Percentiles rank a stretch among this genome's conserved stretches.
Conservation (phyloP, 345 rosid genomes). For the Ceriops zippeliana region DNA sequence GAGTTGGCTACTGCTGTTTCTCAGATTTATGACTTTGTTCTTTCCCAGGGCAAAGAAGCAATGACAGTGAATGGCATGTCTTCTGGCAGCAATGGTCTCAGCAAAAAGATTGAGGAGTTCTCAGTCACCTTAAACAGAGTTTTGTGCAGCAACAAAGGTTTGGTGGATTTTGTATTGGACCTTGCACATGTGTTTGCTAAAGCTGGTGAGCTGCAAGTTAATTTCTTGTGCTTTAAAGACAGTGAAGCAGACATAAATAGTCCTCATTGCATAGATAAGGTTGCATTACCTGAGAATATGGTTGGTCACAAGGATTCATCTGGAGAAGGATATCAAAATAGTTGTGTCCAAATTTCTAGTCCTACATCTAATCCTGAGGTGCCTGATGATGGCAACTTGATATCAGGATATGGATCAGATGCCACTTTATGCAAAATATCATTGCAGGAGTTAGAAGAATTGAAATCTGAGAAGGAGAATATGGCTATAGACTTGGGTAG, state of each 20-base stretch:
- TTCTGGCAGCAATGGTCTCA: conserved; percentile 36
- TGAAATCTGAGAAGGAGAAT: conserved; percentile 73
- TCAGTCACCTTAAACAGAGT: conserved; percentile 53
- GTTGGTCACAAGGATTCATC: conserved; percentile 42
- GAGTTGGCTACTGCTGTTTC: conserved; percentile 60
- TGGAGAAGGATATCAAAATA: conserved; percentile 54
- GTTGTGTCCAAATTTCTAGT: conserved; percentile 51
- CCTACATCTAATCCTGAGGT: conserved; percentile 66
- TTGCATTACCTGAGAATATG: conserved; percentile 80
- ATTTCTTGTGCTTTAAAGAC: conserved; percentile 53
- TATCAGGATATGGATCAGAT: conserved; percentile 44
- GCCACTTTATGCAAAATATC: conserved; percentile 43
- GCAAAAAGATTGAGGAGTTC: conserved; percentile 56
- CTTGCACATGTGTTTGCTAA: conserved; percentile 64
- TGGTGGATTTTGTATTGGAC: conserved; percentile 53
- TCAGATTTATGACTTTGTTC: conserved; percentile 62
- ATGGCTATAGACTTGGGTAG: conserved; percentile 58
- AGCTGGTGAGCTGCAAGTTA: conserved; percentile 63
- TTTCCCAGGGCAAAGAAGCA: conserved; percentile 71
- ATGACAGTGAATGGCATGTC: conserved; percentile 41
- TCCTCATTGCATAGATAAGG: conserved; percentile 95
- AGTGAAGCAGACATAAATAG: conserved; percentile 65
- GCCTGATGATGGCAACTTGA: conserved; percentile 69
- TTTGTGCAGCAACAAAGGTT: conserved; percentile 27
- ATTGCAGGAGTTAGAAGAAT: conserved; percentile 51